Evolutionary conservation across 1,139 yeast genomes (phyloP), one percentile per base, ranked within the genome.

Genomic region (Debaryomyces sp.): DNA sequence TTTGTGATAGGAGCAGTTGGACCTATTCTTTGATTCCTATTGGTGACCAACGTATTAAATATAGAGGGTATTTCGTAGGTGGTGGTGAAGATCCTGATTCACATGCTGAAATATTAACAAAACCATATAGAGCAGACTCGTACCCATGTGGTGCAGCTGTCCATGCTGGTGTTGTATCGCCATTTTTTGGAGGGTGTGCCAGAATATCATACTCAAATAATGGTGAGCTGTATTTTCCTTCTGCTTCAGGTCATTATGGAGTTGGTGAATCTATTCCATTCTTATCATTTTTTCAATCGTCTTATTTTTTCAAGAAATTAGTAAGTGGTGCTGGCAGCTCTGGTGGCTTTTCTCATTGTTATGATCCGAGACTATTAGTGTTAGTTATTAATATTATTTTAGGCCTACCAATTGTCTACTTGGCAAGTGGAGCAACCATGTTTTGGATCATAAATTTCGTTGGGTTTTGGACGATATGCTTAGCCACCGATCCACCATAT

Each of bases 101-200:
- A 18, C 41, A 46, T 3, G 53, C 51, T n/a, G 54, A 50, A 13
- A 57, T 56, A 46, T 48, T 82, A 6, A 69, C 87, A 0, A 59
- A 70, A 23, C 90, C 91, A 0, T 94, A 90, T 60, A 74, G 99
- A 51, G 94, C 90, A 0, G 99, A 94, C 66, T 88, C 96, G 0
- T 91, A 75, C 60, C 85, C 94, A 0, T 94, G 99, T 66, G 95
- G 92, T 0, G 86, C 97, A 1, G 98, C 96, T 0, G 82, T 88
- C 3, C 97, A 92, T 64, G 85, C 92, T 2, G 97, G 97, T 1
- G 61, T 84, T 0, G 70, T 91, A 1, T 84, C 95, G 1, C 86
- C 94, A 21, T 63, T 76, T 39, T 70, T 71, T 52, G 99, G 99
- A 2, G 98, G 98, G 0, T 87, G 96, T 63, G 92, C 91, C 0